These are phyloP conservation scores for Bodo saltans DNA, from an alignment of 78 protist genomes.

Conservation along the genomic window DNA sequence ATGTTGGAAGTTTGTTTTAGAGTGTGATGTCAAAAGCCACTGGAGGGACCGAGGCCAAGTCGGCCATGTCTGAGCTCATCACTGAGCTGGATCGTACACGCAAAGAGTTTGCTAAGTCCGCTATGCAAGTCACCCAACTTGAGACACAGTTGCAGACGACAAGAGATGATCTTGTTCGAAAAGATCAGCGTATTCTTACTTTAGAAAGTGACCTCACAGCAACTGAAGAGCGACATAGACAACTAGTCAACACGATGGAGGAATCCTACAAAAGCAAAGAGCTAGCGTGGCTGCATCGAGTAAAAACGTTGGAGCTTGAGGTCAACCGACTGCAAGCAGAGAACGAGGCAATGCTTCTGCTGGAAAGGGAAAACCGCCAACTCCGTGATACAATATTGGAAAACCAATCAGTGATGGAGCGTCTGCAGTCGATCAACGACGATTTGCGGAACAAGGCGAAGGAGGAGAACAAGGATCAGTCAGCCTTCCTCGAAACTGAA, in stretches of 20 bases:
- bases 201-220: neutral
- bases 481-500: conserved; percentile 1
- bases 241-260: neutral
- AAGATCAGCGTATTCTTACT: neutral
- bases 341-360: neutral
- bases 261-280: neutral
- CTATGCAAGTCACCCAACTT: conserved; percentile 18
- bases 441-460: neutral
- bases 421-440: conserved; percentile 12
- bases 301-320: neutral
- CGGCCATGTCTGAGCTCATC: conserved; percentile 26
- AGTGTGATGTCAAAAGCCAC: no score
- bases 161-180: neutral
- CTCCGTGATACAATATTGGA: conserved; percentile 7
- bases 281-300: neutral
- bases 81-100: conserved; percentile 18
- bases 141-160: conserved; percentile 4
- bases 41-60: neutral
- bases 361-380: conserved; percentile 18
- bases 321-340: neutral
- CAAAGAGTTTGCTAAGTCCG: neutral
- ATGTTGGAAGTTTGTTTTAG: no score
- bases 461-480: neutral
- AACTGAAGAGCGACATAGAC: neutral
- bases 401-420: neutral